Conservation (phyloP, 352 stramenopile species). For the Detonula confervacea region DNA sequence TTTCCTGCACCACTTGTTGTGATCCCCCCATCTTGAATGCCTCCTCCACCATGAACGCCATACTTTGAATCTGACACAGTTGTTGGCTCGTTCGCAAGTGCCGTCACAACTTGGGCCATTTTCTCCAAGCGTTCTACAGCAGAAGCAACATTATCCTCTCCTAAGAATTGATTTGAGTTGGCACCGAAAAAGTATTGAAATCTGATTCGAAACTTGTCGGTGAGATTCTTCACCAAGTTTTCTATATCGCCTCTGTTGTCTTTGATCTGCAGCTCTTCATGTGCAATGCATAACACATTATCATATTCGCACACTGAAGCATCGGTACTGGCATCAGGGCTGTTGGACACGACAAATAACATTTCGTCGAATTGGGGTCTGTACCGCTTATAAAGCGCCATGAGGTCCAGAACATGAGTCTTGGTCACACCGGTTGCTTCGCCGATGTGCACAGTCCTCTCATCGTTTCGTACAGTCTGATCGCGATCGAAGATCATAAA, state of each 20-base stretch:
- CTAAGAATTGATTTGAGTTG: conserved; percentile 32
- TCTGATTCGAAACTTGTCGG: conserved; percentile 25
- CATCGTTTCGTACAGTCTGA: conserved; percentile 34
- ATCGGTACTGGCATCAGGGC: conserved; percentile 44
- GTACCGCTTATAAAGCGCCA: conserved; percentile 45
- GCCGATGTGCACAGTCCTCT: conserved; percentile 35
- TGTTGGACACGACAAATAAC: conserved; percentile 51
- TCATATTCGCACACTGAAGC: conserved; percentile 38
- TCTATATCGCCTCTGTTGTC: conserved; percentile 26
- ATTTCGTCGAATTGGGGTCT: conserved; percentile 46
- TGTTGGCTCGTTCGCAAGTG: conserved; percentile 36
- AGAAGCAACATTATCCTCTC: conserved; percentile 38
- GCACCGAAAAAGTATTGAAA: conserved; percentile 60
- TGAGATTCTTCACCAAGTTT: conserved; percentile 24
- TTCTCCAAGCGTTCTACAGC: conserved; percentile 33
- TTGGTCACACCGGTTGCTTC: conserved; percentile 46
- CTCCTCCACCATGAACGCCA: conserved; percentile 50
- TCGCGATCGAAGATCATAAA: conserved; percentile 50
- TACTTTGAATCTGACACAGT: conserved; percentile 46
- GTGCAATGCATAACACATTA: conserved; percentile 61
- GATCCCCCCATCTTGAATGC: conserved; percentile 7
- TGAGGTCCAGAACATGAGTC: conserved; percentile 47
- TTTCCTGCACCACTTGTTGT: background rate
- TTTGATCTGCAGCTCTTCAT: conserved; percentile 46
- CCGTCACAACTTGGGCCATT: conserved; percentile 43